Evolutionary conservation across 2,329 filamentous ascomycete genomes (phyloP).

Genomic region (Eurotiales sp.): DNA sequence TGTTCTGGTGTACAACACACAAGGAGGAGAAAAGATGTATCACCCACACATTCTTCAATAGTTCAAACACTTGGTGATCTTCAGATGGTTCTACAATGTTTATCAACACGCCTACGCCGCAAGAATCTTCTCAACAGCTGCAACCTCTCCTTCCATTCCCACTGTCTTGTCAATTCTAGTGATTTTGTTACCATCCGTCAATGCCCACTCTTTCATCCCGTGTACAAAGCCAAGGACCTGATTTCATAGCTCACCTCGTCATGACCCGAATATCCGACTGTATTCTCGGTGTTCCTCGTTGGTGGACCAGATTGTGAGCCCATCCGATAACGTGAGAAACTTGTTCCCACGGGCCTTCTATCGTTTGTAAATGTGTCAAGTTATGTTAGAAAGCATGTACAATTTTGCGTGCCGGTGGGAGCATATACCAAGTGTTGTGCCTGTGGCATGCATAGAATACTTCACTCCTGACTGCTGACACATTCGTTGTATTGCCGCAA

Average conservation of each 20-base stretch:
- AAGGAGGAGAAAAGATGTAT: too few species aligned
- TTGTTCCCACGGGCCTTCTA: constrained; percentile 83
- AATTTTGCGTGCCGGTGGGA: neutral
- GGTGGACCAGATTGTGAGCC: constrained; percentile 70
- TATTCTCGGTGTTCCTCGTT: constrained; percentile 68
- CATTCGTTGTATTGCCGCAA: constrained; percentile 78
- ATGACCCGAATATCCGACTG: constrained; percentile 83
- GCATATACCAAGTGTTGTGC: constrained; percentile 73
- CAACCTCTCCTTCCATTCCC: constrained; percentile 69
- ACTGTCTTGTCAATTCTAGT: constrained; percentile 75
- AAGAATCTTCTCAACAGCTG: constrained; percentile 50
- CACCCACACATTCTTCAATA: too few species aligned
- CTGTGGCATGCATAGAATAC: constrained; percentile 82
- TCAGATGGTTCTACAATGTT: too few species aligned
- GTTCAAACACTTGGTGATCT: too few species aligned
- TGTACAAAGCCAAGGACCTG: neutral
- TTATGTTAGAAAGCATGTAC: neutral
- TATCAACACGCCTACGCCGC: constrained; percentile 15
- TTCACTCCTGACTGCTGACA: constrained; percentile 71
- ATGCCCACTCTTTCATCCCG: neutral
- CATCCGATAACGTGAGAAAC: constrained; percentile 76
- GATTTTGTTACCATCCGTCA: neutral
- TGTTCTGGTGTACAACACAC: too few species aligned
- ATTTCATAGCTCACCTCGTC: constrained; percentile 55
- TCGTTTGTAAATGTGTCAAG: neutral